Evolutionary conservation across 179 eudicot species (phyloP).

Genomic region (Camellia oleifera): DNA sequence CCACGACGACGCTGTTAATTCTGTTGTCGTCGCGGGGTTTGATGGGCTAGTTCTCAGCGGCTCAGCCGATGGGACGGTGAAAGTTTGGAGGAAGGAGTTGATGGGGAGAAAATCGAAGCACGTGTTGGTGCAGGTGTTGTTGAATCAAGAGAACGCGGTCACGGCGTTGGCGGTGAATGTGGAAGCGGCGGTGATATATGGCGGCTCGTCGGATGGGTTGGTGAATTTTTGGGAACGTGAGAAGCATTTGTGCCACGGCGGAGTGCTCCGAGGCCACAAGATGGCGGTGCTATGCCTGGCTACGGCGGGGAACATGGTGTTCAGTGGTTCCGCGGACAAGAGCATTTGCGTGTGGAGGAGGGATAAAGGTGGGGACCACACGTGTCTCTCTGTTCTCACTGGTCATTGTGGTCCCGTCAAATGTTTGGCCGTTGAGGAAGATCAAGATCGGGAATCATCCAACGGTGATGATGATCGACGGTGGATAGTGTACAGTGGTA

Average conservation of each 20-base stretch:
- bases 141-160: slow-evolving; percentile 71
- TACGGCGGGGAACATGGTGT: slow-evolving; percentile 50
- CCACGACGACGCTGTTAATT: slow-evolving; percentile 77
- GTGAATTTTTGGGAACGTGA: slow-evolving; percentile 62
- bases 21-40: slow-evolving; percentile 51
- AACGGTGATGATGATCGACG: slow-evolving; percentile 15
- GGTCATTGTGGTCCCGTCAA: slow-evolving; percentile 84
- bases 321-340: slow-evolving; percentile 86
- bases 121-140: slow-evolving; percentile 36
- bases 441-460: slow-evolving; percentile 15
- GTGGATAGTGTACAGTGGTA: slow-evolving; percentile 62
- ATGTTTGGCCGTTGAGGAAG: slow-evolving; percentile 62
- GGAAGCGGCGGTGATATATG: slow-evolving; percentile 36
- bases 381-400: slow-evolving; percentile 35
- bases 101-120: slow-evolving; percentile 48
- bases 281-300: slow-evolving; percentile 79
- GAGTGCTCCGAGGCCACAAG: slow-evolving; percentile 61
- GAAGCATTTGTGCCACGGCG: slow-evolving; percentile 39
- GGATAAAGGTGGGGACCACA: slow-evolving; percentile 34
- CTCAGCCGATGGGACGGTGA: slow-evolving; percentile 75
- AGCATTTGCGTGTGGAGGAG: slow-evolving; percentile 79
- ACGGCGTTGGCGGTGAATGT: slow-evolving; percentile 55
- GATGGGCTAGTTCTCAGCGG: slow-evolving; percentile 64
- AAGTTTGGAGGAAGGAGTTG: slow-evolving; percentile 60
- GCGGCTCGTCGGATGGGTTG: slow-evolving; percentile 78